Evolutionary conservation across 345 rosid species (phyloP).

Genomic region (Ceriops zippeliana): DNA sequence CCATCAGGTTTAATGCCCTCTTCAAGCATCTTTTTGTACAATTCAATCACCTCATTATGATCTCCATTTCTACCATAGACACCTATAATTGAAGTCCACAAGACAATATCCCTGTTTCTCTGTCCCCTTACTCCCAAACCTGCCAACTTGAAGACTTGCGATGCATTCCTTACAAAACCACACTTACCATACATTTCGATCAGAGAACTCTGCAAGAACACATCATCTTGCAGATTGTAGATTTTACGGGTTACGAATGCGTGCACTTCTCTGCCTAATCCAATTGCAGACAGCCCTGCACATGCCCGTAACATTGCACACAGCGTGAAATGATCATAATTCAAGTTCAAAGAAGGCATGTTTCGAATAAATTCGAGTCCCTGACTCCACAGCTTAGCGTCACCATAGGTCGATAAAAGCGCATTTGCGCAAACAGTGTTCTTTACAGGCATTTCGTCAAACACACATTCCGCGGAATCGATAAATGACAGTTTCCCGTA

Average conservation of each 20-base stretch:
- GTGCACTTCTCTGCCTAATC: constrained; percentile 51
- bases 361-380: constrained; percentile 35
- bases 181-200: constrained; percentile 61
- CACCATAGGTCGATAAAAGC: constrained; percentile 40
- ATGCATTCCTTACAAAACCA: constrained; percentile 45
- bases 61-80: constrained; percentile 45
- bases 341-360: constrained; percentile 42
- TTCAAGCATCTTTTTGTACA: constrained; percentile 40
- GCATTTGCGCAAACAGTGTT: constrained; percentile 60
- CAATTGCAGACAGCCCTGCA: constrained; percentile 38
- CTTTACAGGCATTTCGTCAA: constrained; percentile 53
- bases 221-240: constrained; percentile 31
- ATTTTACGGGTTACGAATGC: constrained; percentile 32
- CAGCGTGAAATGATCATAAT: constrained; percentile 44
- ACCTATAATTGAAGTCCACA: constrained; percentile 61
- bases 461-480: constrained; percentile 32
- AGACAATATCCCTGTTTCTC: constrained; percentile 41
- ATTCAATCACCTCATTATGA: constrained; percentile 35
- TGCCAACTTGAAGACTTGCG: constrained; percentile 34
- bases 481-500: constrained; percentile 35
- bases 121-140: constrained; percentile 23
- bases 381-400: constrained; percentile 38
- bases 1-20: constrained; percentile 44
- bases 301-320: constrained; percentile 35
- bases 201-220: constrained; percentile 51